Evolutionary conservation across 352 stramenopile species (phyloP).

Genomic region (Thraustotheca clavata): DNA sequence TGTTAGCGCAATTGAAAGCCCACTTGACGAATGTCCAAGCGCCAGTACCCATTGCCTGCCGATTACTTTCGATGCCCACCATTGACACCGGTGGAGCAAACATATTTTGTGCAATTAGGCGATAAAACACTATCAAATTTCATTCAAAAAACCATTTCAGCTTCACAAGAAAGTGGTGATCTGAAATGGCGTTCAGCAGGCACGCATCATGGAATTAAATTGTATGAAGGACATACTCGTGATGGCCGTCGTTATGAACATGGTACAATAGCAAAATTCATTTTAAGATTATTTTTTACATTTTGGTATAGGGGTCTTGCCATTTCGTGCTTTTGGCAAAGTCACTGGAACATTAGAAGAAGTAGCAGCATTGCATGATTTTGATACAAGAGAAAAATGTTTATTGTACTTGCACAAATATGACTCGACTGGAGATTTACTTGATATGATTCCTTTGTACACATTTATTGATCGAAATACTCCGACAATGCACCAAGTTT

Average conservation of each 20-base stretch:
- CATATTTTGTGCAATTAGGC: slow-evolving; percentile 5
- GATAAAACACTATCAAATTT: slow-evolving; percentile 2
- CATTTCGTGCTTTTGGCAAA: background rate
- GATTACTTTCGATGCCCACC: slow-evolving; percentile 6
- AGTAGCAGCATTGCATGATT: slow-evolving; percentile 5
- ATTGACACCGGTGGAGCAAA: background rate
- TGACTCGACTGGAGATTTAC: background rate
- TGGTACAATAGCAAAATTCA: slow-evolving; percentile 8
- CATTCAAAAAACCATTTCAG: background rate
- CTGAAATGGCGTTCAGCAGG: background rate
- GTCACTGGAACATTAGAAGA: slow-evolving; percentile 5
- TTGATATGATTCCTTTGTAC: slow-evolving; percentile 18
- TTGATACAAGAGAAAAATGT: slow-evolving; percentile 11
- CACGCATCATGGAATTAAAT: background rate
- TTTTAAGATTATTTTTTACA: background rate
- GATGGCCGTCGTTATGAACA: background rate
- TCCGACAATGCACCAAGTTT: slow-evolving; percentile 5
- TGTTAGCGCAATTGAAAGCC: too few species aligned
- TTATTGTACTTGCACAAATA: background rate
- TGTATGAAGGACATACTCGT: background rate
- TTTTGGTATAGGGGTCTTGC: background rate
- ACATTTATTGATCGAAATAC: slow-evolving; percentile 2
- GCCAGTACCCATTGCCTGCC: slow-evolving; percentile 16
- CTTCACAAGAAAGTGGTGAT: background rate
- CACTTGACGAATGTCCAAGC: too few species aligned